phyloP scores from a whole-genome alignment of 768 basidiomycete species.

The Tylopilus balloui region DNA sequence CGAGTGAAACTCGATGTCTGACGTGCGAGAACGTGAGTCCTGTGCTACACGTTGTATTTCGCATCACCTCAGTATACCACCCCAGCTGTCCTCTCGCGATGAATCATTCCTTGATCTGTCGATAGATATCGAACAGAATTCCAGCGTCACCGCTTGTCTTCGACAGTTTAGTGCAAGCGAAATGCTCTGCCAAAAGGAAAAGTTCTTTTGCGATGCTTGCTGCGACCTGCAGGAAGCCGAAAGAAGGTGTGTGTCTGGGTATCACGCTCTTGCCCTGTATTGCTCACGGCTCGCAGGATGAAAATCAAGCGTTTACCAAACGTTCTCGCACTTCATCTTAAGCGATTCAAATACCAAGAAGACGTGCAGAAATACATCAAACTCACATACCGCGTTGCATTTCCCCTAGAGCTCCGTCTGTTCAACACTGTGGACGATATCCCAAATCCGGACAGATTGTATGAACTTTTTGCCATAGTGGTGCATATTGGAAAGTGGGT shows the following conservation, averaged over 20 bases:
- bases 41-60: slow-evolving; percentile 1
- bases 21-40: slow-evolving; percentile 90
- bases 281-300: slow-evolving; percentile 58
- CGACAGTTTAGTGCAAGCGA: slow-evolving; percentile 96
- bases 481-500: slow-evolving; percentile 98
- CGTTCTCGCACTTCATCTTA: slow-evolving; percentile 90
- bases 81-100: slow-evolving; percentile 84
- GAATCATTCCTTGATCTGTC: slow-evolving; percentile 98
- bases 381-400: slow-evolving; percentile 93
- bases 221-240: slow-evolving; percentile 97
- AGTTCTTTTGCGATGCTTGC: slow-evolving; percentile 97
- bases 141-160: slow-evolving; percentile 92
- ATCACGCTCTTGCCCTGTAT: not conserved
- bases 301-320: slow-evolving; percentile 97
- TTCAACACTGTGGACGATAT: slow-evolving; percentile 97
- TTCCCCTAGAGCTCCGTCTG: slow-evolving; percentile 89
- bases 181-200: slow-evolving; percentile 97
- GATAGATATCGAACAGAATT: slow-evolving; percentile 98
- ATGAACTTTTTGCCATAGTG: slow-evolving; percentile 93
- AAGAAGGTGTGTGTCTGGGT: slow-evolving; percentile 59
- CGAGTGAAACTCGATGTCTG: slow-evolving; percentile 95
- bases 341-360: slow-evolving; percentile 99
- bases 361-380: slow-evolving; percentile 88
- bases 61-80: slow-evolving; percentile 10
- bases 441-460: slow-evolving; percentile 86